Evolutionary conservation across 2,329 filamentous ascomycete species (phyloP), one percentile per base, ranked within the genome.

Genomic region (Aspergillus brasiliensis): DNA sequence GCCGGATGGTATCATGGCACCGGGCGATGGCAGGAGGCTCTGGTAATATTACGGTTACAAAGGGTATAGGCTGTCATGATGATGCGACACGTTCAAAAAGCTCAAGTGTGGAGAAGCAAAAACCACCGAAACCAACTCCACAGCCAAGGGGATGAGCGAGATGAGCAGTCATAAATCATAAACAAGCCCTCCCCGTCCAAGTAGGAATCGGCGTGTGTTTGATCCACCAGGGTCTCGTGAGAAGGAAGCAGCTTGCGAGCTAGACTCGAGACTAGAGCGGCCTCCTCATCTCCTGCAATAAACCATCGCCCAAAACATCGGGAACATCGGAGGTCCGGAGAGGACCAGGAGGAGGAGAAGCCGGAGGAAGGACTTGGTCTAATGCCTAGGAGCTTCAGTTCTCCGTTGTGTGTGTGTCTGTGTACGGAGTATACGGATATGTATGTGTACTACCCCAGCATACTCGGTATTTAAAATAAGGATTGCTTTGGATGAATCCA

Each of bases 191-290:
- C 38, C 61, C 58, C 58, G 52, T 52, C 56, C 27, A 8, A 61
- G 58, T 53, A 61, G 55, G 55, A 58, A 60, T 63, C 56, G 55
- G 61, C 58, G 48, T 48, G 48, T 59, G 54, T 56, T 47, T 53
- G 57, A 57, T 61, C 57, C 62, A 62, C 60, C 47, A 51, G 48
- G 59, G 60, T 64, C 62, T 62, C 56, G 62, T 64, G 62, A 64
- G 49, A 57, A 53, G 31, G 38, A 8, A 38, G 48, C 44, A 40
- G 46, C 52, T 34, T 34, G 31, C 31, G 31, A 44, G 38, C 42
- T 40, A 37, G n/a, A 23, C 27, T 25, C 42, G 37, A 25, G 44
- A 25, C 13, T 28, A 49, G 25, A n/a, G 44, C 44, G 25, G 46
- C 46, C n/a, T 49, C 46, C 23, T 34, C 46, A 49, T 27, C 46